Base-by-base conservation (phyloP, 805 yeast species). In the Yarrowia sp. region DNA sequence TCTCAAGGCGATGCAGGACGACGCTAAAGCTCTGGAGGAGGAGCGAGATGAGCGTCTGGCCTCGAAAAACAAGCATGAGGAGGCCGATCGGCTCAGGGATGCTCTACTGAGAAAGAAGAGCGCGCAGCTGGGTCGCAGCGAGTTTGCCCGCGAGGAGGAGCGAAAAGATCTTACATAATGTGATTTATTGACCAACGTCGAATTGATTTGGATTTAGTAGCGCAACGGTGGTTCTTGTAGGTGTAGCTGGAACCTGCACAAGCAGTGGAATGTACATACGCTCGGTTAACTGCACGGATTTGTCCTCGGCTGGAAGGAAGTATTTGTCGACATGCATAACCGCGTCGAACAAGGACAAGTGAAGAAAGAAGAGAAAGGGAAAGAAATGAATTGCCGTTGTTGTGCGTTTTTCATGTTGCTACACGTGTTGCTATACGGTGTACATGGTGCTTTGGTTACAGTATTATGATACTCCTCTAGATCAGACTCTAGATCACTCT, bases 1-100 rank as follows among this genome's bases (percentile, higher is more conserved):
- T n/a, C 41, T 67, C 22, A 62, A 53, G 14, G 66, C 59, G 22
- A 68, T 68, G 69, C 64, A 61, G 61, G 61, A 61, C 6, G 61
- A 65, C 36, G 68, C 69, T 6, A 32, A 63, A 19, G 38, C 27
- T 7, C 32, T 66, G 16, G 63, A 64, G 19, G 39, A 58, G 25
- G 47, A 46, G n/a, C 49, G 68, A 14, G 33, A 42, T 1, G 56
- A 62, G 46, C 53, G 68, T 3, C 22, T 65, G 16, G 35, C 33
- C 3, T 2, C 31, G 3, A 51, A 51, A 10, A 13, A 13, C 8
- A 55, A 27, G 14, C 21, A 25, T 1, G 47, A 55, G 35, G 46
- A 38, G 27, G 46, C 61, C 3, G 61, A 25, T 16, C 35, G 47
- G 24, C 13, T 55, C 38, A 14, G 41, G 8, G 42, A 59, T 4